These are phyloP conservation scores for Microbotryomycetes sp. DNA, from an alignment of 1,284 basidiomycete species.

Conservation along the genomic window DNA sequence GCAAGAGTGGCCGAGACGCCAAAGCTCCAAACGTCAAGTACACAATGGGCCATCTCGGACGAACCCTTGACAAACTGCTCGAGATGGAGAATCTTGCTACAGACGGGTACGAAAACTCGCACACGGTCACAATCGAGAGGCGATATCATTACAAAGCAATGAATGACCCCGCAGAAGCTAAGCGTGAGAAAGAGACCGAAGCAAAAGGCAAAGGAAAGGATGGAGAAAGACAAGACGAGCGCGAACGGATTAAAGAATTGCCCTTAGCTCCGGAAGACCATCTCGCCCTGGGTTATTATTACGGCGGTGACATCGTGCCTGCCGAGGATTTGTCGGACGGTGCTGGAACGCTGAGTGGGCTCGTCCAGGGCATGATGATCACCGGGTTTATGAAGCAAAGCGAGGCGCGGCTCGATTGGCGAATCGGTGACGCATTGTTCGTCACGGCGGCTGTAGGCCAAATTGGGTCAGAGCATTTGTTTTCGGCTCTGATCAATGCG, in stretches of 20 bases:
- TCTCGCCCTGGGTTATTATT: constrained; percentile 77
- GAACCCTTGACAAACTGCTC: constrained; percentile 29
- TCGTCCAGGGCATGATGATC: constrained; percentile 76
- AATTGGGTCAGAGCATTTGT: constrained; percentile 65
- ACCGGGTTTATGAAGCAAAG: constrained; percentile 67
- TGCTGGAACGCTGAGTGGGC: constrained; percentile 61
- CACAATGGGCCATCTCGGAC: constrained; percentile 15
- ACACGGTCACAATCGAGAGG: constrained; percentile 8
- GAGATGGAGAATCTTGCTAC: constrained; percentile 41
- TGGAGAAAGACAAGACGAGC: neutral
- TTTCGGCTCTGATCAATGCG: constrained; percentile 77
- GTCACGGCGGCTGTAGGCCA: constrained; percentile 68
- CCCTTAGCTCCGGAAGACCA: constrained; percentile 58
- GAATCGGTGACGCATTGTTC: constrained; percentile 81
- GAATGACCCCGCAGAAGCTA: constrained; percentile 48
- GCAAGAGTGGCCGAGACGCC: neutral
- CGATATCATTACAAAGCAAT: constrained; percentile 46
- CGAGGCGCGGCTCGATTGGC: constrained; percentile 64
- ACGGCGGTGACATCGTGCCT: constrained; percentile 81
- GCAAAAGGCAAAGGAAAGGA: constrained; percentile 12
- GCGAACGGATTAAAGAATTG: constrained; percentile 41
- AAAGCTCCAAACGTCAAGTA: constrained; percentile 21
- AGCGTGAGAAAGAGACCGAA: neutral
- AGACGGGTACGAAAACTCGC: constrained; percentile 38
- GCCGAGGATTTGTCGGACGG: constrained; percentile 58